These are phyloP conservation scores for Escovopsis sp. DNA, from an alignment of 2,329 filamentous ascomycete genomes.

Conservation along the genomic window DNA sequence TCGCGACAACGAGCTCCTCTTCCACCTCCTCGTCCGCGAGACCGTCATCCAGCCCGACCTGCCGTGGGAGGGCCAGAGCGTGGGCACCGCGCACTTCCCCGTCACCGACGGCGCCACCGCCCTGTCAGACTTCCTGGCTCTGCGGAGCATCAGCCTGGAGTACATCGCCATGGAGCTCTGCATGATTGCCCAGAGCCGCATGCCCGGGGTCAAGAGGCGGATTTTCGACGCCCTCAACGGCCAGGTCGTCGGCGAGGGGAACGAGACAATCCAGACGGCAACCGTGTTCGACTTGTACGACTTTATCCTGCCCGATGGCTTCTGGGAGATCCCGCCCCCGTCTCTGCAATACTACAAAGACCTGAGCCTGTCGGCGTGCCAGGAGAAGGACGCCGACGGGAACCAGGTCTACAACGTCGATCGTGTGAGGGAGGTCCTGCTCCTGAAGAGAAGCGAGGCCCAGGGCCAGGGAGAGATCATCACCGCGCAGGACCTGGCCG, in stretches of 20 bases:
- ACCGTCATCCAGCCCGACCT: slow-evolving; percentile 53
- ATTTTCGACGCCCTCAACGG: slow-evolving; percentile 66
- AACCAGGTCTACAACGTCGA: slow-evolving; percentile 51
- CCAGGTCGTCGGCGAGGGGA: slow-evolving; percentile 50
- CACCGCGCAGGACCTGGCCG: slow-evolving; percentile 31
- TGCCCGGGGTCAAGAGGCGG: slow-evolving; percentile 54
- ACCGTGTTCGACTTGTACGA: slow-evolving; percentile 89
- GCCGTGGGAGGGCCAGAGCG: slow-evolving; percentile 56
- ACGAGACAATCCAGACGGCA: slow-evolving; percentile 50
- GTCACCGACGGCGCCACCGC: slow-evolving; percentile 51
- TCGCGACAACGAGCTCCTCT: slow-evolving; percentile 64
- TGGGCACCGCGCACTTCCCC: slow-evolving; percentile 51
- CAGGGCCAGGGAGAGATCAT: slow-evolving; percentile 33
- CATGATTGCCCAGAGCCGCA: slow-evolving; percentile 53
- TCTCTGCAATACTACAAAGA: slow-evolving; percentile 46
- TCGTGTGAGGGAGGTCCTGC: slow-evolving; percentile 59
- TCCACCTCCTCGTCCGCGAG: slow-evolving; percentile 59
- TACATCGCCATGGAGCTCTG: slow-evolving; percentile 80
- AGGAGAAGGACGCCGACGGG: slow-evolving; percentile 42
- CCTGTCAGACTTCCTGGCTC: slow-evolving; percentile 62
- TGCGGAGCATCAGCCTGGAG: slow-evolving; percentile 65
- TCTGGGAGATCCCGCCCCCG: slow-evolving; percentile 38
- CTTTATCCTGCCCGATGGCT: slow-evolving; percentile 48
- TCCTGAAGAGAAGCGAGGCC: slow-evolving; percentile 51
- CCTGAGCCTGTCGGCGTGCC: slow-evolving; percentile 52